Evolutionary conservation across 202 grass and related monocot genomes (phyloP).

Genomic region (Panicum hallii): DNA sequence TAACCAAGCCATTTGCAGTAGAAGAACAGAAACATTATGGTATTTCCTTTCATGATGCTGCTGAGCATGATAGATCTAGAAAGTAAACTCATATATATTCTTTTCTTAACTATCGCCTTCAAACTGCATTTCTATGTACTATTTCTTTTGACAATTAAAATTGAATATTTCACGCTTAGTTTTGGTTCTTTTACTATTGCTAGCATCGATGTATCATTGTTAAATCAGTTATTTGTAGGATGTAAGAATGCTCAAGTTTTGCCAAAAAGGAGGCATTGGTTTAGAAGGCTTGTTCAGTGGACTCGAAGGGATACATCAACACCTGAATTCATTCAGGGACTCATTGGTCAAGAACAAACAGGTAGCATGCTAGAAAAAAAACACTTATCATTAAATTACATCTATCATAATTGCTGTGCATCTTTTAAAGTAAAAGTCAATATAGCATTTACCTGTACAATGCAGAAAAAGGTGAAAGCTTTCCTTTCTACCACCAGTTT

Average conservation of each 20-base stretch:
- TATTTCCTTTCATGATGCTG: neutral
- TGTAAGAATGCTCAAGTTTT: neutral
- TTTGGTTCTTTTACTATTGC: too few relatives aligned
- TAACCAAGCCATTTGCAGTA: neutral
- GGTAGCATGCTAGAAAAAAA: neutral
- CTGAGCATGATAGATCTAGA: neutral
- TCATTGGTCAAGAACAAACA: neutral
- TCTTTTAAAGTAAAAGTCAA: slow-evolving; percentile 4
- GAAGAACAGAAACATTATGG: neutral
- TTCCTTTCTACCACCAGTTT: too few relatives aligned
- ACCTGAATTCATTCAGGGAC: neutral
- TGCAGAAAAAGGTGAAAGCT: too few relatives aligned
- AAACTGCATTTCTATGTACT: too few relatives aligned
- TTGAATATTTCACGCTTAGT: too few relatives aligned
- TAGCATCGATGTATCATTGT: neutral
- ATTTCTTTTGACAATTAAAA: too few relatives aligned
- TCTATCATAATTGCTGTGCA: neutral
- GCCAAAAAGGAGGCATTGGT: neutral
- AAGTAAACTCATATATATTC: neutral
- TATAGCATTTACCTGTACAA: too few relatives aligned
- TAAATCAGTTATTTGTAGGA: neutral
- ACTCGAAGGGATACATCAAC: neutral
- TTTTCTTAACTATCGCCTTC: too few relatives aligned
- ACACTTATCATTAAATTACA: neutral
- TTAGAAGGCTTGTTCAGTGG: neutral